Conservation (phyloP, 768 basidiomycete species). For the Sarcodon sp. region DNA sequence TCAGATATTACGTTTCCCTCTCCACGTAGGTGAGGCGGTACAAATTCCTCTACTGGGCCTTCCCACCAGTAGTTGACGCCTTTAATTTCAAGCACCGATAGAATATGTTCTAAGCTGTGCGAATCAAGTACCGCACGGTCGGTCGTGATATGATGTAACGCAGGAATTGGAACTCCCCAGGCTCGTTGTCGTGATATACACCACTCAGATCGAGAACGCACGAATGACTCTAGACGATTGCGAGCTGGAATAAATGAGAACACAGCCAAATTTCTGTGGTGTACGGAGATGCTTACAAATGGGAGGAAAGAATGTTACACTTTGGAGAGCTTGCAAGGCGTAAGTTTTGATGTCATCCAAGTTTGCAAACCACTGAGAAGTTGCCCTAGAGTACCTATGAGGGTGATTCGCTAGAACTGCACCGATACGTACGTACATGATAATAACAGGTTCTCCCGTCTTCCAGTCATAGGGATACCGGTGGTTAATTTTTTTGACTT, state of each 20-base stretch:
- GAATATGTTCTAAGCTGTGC: conserved; percentile 60
- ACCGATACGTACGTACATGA: conserved; percentile 41
- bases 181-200: conserved; percentile 96
- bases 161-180: conserved; percentile 96
- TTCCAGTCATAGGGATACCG: conserved; percentile 97
- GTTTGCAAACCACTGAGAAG: conserved; percentile 97
- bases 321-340: conserved; percentile 55
- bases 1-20: conserved; percentile 27
- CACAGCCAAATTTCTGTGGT: not conserved
- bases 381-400: conserved; percentile 41
- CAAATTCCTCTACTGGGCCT: conserved; percentile 71
- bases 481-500: conserved; percentile 64
- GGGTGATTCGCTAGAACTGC: not conserved
- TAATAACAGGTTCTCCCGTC: conserved; percentile 84
- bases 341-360: conserved; percentile 70
- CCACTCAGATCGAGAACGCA: conserved; percentile 90
- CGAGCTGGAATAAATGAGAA: conserved; percentile 38
- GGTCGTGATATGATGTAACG: conserved; percentile 54
- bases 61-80: conserved; percentile 90
- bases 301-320: conserved; percentile 66
- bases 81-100: conserved; percentile 56
- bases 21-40: conserved; percentile 41
- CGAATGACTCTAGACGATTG: conserved; percentile 78
- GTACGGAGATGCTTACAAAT: conserved; percentile 37
- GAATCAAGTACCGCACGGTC: conserved; percentile 53